Evolutionary conservation across 768 basidiomycete genomes (phyloP), one percentile per base, ranked within the genome.

Genomic region (Polyporus arcularius): DNA sequence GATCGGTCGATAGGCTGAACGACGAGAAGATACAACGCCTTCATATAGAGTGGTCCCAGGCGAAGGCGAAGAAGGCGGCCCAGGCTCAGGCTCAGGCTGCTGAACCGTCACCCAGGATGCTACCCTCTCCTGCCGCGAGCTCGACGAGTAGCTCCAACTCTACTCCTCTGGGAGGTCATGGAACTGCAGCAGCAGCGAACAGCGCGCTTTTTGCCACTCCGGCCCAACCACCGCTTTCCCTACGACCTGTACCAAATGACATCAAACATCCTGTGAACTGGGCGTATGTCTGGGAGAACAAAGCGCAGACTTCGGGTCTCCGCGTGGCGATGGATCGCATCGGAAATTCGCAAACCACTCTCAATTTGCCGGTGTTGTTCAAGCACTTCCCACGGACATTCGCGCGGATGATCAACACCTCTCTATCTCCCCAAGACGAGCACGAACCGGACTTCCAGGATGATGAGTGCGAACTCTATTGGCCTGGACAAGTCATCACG

Each of bases 401-500:
- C 70, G 81, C 86, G 10, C 86, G 91, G 48, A 82, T 92, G 79
- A 79, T 90, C 65, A 76, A 85, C 61, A 84, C 87, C 26, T 85
- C 83, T 26, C 74, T 90, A 53, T 75, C 79, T 0, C 77, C 82
- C 0, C 79, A 79, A 15, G 90, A 93, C 64, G 90, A 93, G 71
- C 81, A 88, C 57, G 89, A 92, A 62, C 87, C 88, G 11, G 90
- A 92, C 64, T 84, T 92, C 55, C 90, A 92, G 71, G 91, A 93
- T 66, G 88, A 91, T 64, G 90, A 91, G 71, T 89, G 90, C 64
- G 91, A 92, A 68, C 77, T 93, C n/a, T 90, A 85, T 69, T 92
- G 90, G 91, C 91, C 90, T 0, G 86, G 86, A 45, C 87, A 90
- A 67, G 79, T 82, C 39, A 77, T 85, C 59, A 88, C 82, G 32